These are phyloP conservation scores for Mycena albidolilacea DNA, from an alignment of 768 basidiomycete species.

Conservation along the genomic window DNA sequence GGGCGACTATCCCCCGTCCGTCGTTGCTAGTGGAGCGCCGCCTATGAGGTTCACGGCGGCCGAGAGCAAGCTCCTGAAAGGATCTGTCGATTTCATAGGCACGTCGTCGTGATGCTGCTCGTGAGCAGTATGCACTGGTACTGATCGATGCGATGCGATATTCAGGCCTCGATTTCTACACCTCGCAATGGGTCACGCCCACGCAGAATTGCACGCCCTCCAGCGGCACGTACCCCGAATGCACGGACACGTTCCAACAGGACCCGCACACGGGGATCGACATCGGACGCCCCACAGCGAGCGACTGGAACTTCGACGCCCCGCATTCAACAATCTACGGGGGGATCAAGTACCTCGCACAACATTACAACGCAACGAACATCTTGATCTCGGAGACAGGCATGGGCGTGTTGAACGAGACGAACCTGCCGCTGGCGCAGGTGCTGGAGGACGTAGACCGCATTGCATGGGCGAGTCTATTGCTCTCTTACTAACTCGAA, in stretches of 20 bases:
- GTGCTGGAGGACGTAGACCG: constrained; percentile 56
- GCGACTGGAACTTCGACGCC: constrained; percentile 41
- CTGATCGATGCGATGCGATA: neutral
- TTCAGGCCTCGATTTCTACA: constrained; percentile 40
- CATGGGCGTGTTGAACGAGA: constrained; percentile 58
- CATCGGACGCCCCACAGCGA: constrained; percentile 39
- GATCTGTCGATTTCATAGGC: constrained; percentile 40
- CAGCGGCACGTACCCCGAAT: constrained; percentile 36
- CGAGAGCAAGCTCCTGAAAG: constrained; percentile 36
- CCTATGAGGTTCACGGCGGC: constrained; percentile 30
- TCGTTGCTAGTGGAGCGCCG: constrained; percentile 35
- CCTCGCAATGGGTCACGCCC: constrained; percentile 37
- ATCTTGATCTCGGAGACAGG: constrained; percentile 59
- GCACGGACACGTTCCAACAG: constrained; percentile 35
- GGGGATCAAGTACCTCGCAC: constrained; percentile 35
- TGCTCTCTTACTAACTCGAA: neutral
- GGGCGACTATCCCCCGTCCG: constrained; percentile 37
- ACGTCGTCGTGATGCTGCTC: neutral
- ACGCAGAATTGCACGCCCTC: constrained; percentile 30
- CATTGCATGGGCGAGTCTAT: constrained; percentile 47
- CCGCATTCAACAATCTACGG: constrained; percentile 39
- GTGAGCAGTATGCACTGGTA: neutral
- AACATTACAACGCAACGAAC: constrained; percentile 38
- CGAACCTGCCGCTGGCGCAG: constrained; percentile 49
- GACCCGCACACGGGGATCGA: constrained; percentile 32